Base-by-base conservation (phyloP, 2,329 filamentous ascomycete species). In the Sporothrix euskadiensis region DNA sequence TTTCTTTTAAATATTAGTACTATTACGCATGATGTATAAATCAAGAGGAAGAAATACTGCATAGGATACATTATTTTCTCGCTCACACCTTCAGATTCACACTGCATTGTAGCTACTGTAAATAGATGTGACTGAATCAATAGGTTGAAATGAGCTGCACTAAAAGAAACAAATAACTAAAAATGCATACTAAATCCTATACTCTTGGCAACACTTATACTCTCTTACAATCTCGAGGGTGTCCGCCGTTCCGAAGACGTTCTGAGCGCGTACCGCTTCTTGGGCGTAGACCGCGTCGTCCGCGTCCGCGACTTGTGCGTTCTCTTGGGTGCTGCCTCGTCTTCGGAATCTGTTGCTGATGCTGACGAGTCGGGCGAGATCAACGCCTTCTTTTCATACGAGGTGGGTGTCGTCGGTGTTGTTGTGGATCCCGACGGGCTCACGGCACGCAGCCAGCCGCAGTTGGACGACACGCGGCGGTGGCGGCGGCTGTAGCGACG, bases 21-120 rank as follows among this genome's bases (percentile, higher is more conserved):
- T 52, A 49, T 52, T 35, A 52, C 30, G 65, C 65, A 68, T 68
- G 41, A 35, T 68, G 65, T 68, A 52, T 44, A 52, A 52, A 44
- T 35, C 30, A 35, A 26, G 26, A 68, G 49, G 65, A 52, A 52
- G 47, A 52, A 56, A 56, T 69, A 26, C n/a, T 56, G 47, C 66
- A 56, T 41, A 69, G 49, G 56, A 41, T 41, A n/a, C 26, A 69
- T 16, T 54, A 19, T 69, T n/a, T 14, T 39, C n/a, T 26, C 22
- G 22, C 22, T 32, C 14, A 10, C 57, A n/a, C 22, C 16, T 26
- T 26, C 26, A 26, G 26, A 26, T 26, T 26, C 26, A 26, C 26
- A 26, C 26, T 26, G 26, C 26, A 26, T n/a, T 16, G 1, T 52
- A 35, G 47, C n/a, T 52, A 6, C 14, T 52, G 12, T 52, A 52